A percentile compares a stretch with the other conserved stretches of the same genome.
These are phyloP conservation scores for Stenocarpella maydis DNA, from an alignment of 2,329 filamentous ascomycete genomes.

Conservation along the genomic window DNA sequence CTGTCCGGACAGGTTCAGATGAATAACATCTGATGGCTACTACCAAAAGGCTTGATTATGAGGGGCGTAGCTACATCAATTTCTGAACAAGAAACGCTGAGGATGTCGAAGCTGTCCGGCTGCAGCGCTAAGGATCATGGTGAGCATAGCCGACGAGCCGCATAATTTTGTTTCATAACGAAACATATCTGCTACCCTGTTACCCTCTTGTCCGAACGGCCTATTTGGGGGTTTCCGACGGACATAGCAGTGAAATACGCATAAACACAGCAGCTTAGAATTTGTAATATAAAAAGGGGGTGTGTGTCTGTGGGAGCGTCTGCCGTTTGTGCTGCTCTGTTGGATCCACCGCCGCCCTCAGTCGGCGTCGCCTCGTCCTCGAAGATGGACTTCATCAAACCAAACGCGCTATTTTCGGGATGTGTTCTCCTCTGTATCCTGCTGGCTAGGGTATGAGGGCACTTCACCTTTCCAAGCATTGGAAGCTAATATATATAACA, in stretches of 20 bases:
- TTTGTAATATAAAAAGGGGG: neutral
- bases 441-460: neutral
- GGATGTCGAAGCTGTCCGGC: neutral
- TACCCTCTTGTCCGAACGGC: conserved; percentile 15
- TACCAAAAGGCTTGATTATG: neutral
- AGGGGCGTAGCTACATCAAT: neutral
- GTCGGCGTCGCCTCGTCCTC: neutral
- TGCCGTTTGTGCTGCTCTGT: neutral
- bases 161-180: conserved; percentile 22
- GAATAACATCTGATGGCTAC: neutral
- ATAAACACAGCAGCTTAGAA: neutral
- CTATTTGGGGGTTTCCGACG: conserved; percentile 17
- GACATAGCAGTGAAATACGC: neutral
- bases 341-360: neutral
- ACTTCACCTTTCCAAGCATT: neutral
- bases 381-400: conserved; percentile 15
- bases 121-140: neutral
- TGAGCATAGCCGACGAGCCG: neutral
- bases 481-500: conserved; percentile 6
- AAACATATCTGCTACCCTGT: conserved; percentile 16
- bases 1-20: too few species aligned
- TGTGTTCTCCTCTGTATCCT: conserved; percentile 1
- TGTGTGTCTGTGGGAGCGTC: neutral
- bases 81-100: neutral
- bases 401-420: conserved; percentile 3